A percentile compares a stretch with the other conserved stretches of the same genome.
phyloP scores from a whole-genome alignment of 176 grass and related monocot genomes.

The Metroxylon sagu region DNA sequence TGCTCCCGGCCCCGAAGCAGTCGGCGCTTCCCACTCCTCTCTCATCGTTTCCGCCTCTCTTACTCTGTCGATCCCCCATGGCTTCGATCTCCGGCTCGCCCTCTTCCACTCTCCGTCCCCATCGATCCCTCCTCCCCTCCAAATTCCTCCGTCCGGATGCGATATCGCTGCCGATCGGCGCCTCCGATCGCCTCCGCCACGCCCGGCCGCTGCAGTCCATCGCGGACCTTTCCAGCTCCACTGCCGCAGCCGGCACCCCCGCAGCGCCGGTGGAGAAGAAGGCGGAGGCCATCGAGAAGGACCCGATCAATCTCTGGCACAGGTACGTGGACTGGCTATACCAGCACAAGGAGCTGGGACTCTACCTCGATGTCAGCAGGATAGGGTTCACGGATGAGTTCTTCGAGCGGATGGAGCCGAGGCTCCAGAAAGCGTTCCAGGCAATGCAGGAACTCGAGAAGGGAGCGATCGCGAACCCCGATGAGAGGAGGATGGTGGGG shows the following conservation, averaged over 20 bases:
- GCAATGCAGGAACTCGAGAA: constrained; percentile 93
- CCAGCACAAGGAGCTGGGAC: constrained; percentile 96
- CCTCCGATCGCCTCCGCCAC: constrained; percentile 28
- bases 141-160: constrained; percentile 11
- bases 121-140: neutral
- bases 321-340: constrained; percentile 91
- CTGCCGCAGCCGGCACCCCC: constrained; percentile 21
- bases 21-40: too few relatives aligned
- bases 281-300: constrained; percentile 49
- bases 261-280: constrained; percentile 14
- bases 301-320: constrained; percentile 78
- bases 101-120: constrained; percentile 31
- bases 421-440: constrained; percentile 56
- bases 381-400: constrained; percentile 92
- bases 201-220: constrained; percentile 63
- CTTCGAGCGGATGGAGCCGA: constrained; percentile 65
- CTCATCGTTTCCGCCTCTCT: too few relatives aligned
- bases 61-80: neutral
- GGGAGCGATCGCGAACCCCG: constrained; percentile 92
- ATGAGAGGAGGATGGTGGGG: constrained; percentile 85
- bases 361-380: constrained; percentile 92
- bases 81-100: constrained; percentile 49
- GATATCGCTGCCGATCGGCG: neutral
- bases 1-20: too few relatives aligned
- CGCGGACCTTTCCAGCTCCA: constrained; percentile 56